Base-by-base conservation (phyloP, 2,329 filamentous ascomycete genomes). In the Fonsecaea monophora region DNA sequence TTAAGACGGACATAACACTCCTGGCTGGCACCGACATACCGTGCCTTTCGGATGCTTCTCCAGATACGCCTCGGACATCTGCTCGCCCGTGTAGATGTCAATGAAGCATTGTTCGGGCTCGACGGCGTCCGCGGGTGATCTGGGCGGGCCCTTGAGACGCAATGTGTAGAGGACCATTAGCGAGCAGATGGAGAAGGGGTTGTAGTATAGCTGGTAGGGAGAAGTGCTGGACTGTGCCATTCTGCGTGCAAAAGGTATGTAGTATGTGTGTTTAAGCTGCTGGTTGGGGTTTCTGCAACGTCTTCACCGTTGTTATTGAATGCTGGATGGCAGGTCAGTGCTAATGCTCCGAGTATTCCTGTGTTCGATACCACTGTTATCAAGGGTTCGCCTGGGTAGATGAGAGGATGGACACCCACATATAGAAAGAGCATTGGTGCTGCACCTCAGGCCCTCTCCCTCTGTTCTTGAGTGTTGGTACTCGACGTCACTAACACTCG, bases 101-200 rank as follows among this genome's bases (percentile, higher is more conserved):
- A 64, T 53, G 40, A 64, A 57, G 13, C 45, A 12, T 34, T 64
- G 54, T 8, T 58, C 38, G 4, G 55, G 53, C 5, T 64, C 61
- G 40, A 64, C 60, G 6, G 60, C 65, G 9, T 45, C 18, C 15
- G 50, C 48, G 21, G 60, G 18, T 7, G 53, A 55, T n/a, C 45
- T 53, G 3, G 65, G 65, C 32, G 57, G 5, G 2, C 65, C 55
- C 15, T 56, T 64, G 10, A 42, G 21, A 4, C 65, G 60, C 9
- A 67, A 12, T 4, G 65, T 67, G 35, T 58, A 63, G 6, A 67
- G 37, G 7, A 57, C 50, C 65, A 64, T 63, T 6, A 67, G 55
- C 13, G 65, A 67, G 37, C 65, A 67, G 62, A 67, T 67, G 15
- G 65, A 67, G 37, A 63, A 63, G 34, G 53, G 58, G 40, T 64